Base-by-base conservation (phyloP, 2,329 filamentous ascomycete species). In the Sphaerulina vaccinii region DNA sequence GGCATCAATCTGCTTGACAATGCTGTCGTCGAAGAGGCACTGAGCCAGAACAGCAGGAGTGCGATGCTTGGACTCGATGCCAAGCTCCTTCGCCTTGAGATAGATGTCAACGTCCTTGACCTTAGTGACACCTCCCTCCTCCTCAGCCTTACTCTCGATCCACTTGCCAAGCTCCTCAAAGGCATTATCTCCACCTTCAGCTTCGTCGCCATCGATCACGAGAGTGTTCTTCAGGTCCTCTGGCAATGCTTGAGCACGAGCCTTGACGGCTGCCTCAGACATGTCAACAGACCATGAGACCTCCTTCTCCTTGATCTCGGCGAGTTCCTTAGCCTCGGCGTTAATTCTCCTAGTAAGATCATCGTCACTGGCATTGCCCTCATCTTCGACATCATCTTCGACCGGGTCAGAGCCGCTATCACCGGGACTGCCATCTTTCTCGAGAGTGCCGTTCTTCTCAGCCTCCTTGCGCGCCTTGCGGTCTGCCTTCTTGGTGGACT, bases 271-370 rank as follows among this genome's bases (percentile, higher is more conserved):
- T 71, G 90, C 90, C 71, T 91, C 90, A 59, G 91, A 96, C 77
- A 95, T 93, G 71, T 99, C 93, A 54, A 97, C 89, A 57, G 91
- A 88, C 93, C 93, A 99, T 62, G 95, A 83, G 57, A 95, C 85
- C 61, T 96, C 89, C 72, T 91, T 88, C 66, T 83, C 80, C 65
- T 86, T 83, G 48, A 75, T 72, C 49, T 83, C 79, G 21, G 77
- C 75, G 66, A 96, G 86, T 67, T 87, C 86, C 65, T 84, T 79
- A 60, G 85, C 85, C 58, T 81, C 82, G 54, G 79, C 77, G 56
- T 84, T 83, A 72, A 86, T 86, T 62, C 79, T 81, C 70, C 89
- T 88, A 65, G 85, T 89, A 61, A 96, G 85, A 73, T 96, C 93
- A 69, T 96, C 91, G 68, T 97, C 92, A 68, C 90, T 96, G 58